Percentiles rank a stretch among this genome's conserved stretches.
phyloP scores from a whole-genome alignment of 2,329 filamentous ascomycete species.

The Cladobotryum mycophilum region DNA sequence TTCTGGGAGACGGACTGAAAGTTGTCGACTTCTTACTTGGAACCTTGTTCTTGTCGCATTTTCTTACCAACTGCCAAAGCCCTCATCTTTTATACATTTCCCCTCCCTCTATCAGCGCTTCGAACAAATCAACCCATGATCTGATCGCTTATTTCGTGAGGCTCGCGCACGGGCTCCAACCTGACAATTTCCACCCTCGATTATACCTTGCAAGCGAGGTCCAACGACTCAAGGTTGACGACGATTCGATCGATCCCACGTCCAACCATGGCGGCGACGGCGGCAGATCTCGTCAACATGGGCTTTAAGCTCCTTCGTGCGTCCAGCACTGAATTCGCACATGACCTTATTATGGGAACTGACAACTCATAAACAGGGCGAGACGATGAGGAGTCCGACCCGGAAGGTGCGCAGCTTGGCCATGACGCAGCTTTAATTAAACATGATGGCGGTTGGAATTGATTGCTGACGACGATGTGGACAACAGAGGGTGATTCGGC shows the following conservation, averaged over 20 bases:
- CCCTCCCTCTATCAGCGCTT: neutral
- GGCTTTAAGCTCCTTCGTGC: slow-evolving; percentile 28
- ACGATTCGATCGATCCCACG: neutral
- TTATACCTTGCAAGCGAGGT: too few relatives aligned
- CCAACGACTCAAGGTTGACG: too few relatives aligned
- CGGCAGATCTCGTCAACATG: slow-evolving; percentile 22
- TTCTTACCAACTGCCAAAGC: too few relatives aligned
- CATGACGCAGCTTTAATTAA: neutral
- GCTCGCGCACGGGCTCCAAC: slow-evolving; percentile 16
- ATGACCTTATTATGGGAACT: neutral
- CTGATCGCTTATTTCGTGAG: slow-evolving; percentile 17
- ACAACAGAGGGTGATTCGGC: slow-evolving; percentile 66
- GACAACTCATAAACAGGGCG: slow-evolving; percentile 2
- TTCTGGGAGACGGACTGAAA: too few relatives aligned
- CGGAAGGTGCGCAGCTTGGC: slow-evolving; percentile 25
- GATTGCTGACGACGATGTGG: slow-evolving; percentile 5
- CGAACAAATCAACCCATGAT: slow-evolving; percentile 14
- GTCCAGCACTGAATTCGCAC: slow-evolving; percentile 8
- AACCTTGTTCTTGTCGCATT: too few relatives aligned
- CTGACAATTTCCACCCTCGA: neutral
- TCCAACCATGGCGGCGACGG: slow-evolving; percentile 18
- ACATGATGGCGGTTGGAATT: neutral
- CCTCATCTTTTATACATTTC: neutral
- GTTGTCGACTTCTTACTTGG: too few relatives aligned
- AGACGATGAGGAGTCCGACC: slow-evolving; percentile 26